Evolutionary conservation across 1,139 yeast genomes (phyloP).

Genomic region (Taphrina populina): DNA sequence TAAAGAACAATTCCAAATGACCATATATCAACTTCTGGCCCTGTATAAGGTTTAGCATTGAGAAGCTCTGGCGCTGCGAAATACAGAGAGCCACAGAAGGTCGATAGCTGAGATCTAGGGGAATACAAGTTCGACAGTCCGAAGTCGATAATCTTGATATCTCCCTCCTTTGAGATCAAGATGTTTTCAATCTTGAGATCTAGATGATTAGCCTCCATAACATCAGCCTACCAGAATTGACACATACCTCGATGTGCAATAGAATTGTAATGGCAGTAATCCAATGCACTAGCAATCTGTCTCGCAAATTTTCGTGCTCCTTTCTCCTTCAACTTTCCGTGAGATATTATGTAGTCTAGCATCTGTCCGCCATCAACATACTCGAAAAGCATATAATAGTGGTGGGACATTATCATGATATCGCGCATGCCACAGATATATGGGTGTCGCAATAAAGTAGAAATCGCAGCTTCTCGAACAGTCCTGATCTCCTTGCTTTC

Average conservation of each 20-base stretch:
- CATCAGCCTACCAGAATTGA: background rate
- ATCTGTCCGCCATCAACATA: conserved; percentile 97
- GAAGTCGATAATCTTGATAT: conserved; percentile 91
- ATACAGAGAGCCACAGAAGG: conserved; percentile 95
- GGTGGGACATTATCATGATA: conserved; percentile 94
- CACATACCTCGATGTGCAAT: conserved; percentile 73
- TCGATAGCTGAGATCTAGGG: conserved; percentile 69
- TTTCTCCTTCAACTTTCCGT: conserved; percentile 88
- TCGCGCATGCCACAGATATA: conserved; percentile 89
- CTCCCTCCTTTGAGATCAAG: conserved; percentile 90
- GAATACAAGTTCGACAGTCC: conserved; percentile 88
- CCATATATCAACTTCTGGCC: conserved; percentile 99
- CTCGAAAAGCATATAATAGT: conserved; percentile 94
- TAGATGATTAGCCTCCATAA: conserved; percentile 27
- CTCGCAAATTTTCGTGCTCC: conserved; percentile 94
- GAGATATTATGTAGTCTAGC: conserved; percentile 95
- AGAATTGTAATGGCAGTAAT: conserved; percentile 87
- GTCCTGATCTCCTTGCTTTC: conserved; percentile 89
- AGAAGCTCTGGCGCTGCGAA: conserved; percentile 98
- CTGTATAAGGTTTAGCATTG: conserved; percentile 86
- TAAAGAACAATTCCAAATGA: conserved; percentile 94
- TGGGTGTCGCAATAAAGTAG: conserved; percentile 85
- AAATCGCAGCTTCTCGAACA: conserved; percentile 90
- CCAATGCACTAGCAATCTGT: conserved; percentile 92
- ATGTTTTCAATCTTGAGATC: conserved; percentile 96